These are phyloP conservation scores for Glycine tomentella DNA, from an alignment of 306 rosid genomes.

Conservation along the genomic window DNA sequence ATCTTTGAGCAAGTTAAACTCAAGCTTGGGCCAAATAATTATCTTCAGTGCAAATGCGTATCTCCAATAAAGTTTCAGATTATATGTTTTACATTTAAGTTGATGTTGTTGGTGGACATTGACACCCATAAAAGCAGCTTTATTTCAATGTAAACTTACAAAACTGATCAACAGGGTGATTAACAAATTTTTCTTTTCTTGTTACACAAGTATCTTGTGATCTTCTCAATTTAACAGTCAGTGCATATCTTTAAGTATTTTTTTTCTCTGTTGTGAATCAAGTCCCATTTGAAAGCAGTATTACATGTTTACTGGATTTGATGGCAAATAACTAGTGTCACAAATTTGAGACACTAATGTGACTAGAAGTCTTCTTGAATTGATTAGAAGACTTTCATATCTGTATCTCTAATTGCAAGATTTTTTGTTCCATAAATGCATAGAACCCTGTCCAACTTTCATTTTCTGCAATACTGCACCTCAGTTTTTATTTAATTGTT, in stretches of 20 bases:
- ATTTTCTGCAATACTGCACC: neutral
- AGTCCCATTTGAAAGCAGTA: neutral
- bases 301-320: conserved; percentile 29
- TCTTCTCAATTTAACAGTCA: conserved; percentile 14
- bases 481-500: neutral
- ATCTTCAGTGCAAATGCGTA: neutral
- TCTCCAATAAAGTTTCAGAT: conserved; percentile 27
- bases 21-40: conserved; percentile 15
- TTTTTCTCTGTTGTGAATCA: neutral
- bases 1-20: conserved; percentile 30
- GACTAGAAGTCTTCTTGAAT: neutral
- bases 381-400: conserved; percentile 12
- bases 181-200: neutral
- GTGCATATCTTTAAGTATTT: neutral
- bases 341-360: neutral
- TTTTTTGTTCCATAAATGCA: neutral
- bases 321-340: conserved; percentile 15
- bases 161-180: conserved; percentile 10
- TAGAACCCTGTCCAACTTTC: neutral
- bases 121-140: conserved; percentile 3
- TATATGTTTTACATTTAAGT: neutral
- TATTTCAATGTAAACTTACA: conserved; percentile 18
- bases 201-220: conserved; percentile 10
- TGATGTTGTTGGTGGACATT: neutral
- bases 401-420: neutral